phyloP scores from a whole-genome alignment of 2,329 filamentous ascomycete species.

The Dothideomycetes sp. region DNA sequence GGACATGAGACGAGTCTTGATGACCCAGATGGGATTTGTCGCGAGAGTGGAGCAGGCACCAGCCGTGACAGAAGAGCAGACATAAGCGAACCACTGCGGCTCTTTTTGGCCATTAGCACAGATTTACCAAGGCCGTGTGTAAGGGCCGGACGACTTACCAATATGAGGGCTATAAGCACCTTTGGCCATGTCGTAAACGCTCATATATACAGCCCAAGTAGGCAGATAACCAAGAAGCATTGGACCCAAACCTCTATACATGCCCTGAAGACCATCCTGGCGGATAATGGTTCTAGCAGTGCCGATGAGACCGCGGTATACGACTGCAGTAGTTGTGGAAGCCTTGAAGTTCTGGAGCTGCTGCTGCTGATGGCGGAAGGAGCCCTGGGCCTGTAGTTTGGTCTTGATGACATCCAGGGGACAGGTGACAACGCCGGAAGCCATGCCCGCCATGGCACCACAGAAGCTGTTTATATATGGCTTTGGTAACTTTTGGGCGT shows the following conservation, averaged over 20 bases:
- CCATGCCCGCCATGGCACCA: conserved; percentile 82
- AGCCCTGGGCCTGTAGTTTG: conserved; percentile 90
- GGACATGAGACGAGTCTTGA: conserved; percentile 97
- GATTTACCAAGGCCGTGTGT: no score
- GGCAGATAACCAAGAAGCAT: conserved; percentile 94
- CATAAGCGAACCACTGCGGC: conserved; percentile 68
- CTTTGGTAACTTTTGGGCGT: conserved; percentile 40
- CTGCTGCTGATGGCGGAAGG: conserved; percentile 50
- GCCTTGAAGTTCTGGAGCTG: conserved; percentile 21
- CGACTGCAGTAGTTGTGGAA: conserved; percentile 36
- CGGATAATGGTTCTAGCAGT: conserved; percentile 78
- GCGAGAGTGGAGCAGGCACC: conserved; percentile 87
- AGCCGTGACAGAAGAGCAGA: conserved; percentile 83
- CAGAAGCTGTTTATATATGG: conserved; percentile 68
- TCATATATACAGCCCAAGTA: conserved; percentile 97
- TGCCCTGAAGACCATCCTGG: conserved; percentile 78
- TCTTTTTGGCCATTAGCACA: conserved; percentile 38
- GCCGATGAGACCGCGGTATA: conserved; percentile 81
- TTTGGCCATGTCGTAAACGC: conserved; percentile 87
- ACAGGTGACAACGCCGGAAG: conserved; percentile 88
- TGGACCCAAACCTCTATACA: conserved; percentile 88
- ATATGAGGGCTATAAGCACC: conserved; percentile 59
- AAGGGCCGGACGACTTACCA: conserved; percentile 26
- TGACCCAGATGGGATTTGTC: conserved; percentile 98
- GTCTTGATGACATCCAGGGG: conserved; percentile 99